phyloP scores from a whole-genome alignment of 1,139 yeast genomes.

The Yamadazyma jaroonii region DNA sequence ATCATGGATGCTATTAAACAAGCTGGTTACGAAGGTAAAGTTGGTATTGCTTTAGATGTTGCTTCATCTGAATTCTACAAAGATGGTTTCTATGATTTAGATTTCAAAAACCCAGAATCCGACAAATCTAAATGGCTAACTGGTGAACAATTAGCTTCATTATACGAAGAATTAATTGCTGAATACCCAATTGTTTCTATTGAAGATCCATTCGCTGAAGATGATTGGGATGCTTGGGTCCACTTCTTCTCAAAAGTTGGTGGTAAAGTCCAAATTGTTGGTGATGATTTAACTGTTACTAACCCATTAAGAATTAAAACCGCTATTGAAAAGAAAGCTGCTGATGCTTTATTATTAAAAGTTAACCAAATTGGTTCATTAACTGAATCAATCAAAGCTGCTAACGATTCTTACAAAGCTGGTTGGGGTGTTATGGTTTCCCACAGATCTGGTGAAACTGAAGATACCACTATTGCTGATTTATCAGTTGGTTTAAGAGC shows the following conservation, averaged over 20 bases:
- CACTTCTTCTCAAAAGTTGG: conserved; percentile 72
- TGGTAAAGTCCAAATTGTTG: conserved; percentile 80
- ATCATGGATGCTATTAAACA: conserved; percentile 79
- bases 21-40: conserved; percentile 92
- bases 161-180: conserved; percentile 72
- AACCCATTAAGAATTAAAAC: conserved; percentile 90
- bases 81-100: conserved; percentile 94
- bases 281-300: conserved; percentile 97
- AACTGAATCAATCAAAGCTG: conserved; percentile 90
- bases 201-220: conserved; percentile 98
- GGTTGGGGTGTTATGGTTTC: conserved; percentile 99
- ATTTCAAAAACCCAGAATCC: conserved; percentile 93
- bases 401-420: conserved; percentile 84
- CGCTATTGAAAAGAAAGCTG: conserved; percentile 93
- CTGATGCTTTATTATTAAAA: conserved; percentile 89
- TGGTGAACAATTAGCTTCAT: conserved; percentile 79
- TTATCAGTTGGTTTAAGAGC: conserved; percentile 94
- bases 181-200: conserved; percentile 96
- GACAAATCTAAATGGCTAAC: conserved; percentile 86
- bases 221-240: conserved; percentile 97
- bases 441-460: conserved; percentile 99
- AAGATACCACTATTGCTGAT: conserved; percentile 97
- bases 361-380: conserved; percentile 94
- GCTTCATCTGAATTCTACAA: conserved; percentile 97
- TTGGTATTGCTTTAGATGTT: conserved; percentile 88